Evolutionary conservation across 2,329 filamentous ascomycete species (phyloP), one percentile per base, ranked within the genome.

Genomic region (Xylariaceae sp.): DNA sequence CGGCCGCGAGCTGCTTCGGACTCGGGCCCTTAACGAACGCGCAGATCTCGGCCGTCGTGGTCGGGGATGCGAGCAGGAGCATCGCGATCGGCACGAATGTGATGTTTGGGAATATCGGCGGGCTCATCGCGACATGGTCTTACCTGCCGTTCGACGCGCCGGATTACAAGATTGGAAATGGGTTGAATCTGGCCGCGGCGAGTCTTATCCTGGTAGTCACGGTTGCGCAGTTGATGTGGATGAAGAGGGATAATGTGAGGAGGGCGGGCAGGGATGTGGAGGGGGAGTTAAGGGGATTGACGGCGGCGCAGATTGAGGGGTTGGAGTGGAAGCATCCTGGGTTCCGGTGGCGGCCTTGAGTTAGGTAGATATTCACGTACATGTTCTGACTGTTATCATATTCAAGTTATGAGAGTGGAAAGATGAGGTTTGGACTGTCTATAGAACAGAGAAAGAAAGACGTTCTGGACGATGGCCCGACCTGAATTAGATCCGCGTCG

Each of bases 31-130:
- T 90, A 10, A 82, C 81, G 65, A 89, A 88, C 63, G 87, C 87
- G 0, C 81, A 89, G 57, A 84, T 82, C 0, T 83, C 86, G 0
- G 87, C 86, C 5, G 90, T 90, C 64, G 86, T 90, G 0, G 81
- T 89, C 6, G 85, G 84, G 3, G 88, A 90, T 65, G 88, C 88
- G 0, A 85, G 88, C 0, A 80, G 87, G 11, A 84, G 83, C 8
- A 80, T 84, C 0, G 86, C 85, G 2, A 88, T 90, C 50, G 86
- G 83, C 9, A 82, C 81, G 0, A 85, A 84, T 56, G 84, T 90
- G 67, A 89, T 90, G 86, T 75, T 88, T 23, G 88, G 87, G 34
- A 90, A 89, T 57, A 69, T 90, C n/a, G 88, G 88, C 1, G 88
- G 87, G 0, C 71, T 90, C 39, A 79, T 88, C 59, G 80, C 82